A percentile compares a stretch with the other conserved stretches of the same genome.
Evolutionary conservation across 306 rosid genomes (phyloP).

Genomic region (Acacia crassicarpa): DNA sequence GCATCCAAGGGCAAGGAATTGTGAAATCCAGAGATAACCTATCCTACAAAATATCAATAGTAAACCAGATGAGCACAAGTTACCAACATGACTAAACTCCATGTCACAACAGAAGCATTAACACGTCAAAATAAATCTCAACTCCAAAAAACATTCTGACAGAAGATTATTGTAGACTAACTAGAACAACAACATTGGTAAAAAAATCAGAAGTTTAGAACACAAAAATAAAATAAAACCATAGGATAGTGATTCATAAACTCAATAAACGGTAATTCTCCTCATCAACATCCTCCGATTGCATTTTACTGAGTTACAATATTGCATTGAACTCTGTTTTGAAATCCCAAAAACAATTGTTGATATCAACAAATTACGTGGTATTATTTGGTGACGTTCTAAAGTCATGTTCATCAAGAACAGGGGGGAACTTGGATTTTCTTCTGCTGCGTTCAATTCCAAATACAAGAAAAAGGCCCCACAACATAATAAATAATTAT

Average conservation of each 20-base stretch:
- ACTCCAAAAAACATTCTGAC: background rate
- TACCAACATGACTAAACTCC: background rate
- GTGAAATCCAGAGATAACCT: conserved; percentile 87
- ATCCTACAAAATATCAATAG: conserved; percentile 65
- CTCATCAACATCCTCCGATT: background rate
- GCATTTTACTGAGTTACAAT: background rate
- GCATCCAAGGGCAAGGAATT: conserved; percentile 64
- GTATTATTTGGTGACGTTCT: background rate
- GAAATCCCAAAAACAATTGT: background rate
- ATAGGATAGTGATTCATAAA: background rate
- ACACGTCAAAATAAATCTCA: background rate
- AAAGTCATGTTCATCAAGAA: background rate
- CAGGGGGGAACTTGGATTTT: background rate
- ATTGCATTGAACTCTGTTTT: background rate
- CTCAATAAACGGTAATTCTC: background rate
- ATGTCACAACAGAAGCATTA: background rate
- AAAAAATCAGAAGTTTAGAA: background rate
- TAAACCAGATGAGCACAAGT: conserved; percentile 12
- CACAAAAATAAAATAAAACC: background rate
- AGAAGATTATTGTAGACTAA: background rate
- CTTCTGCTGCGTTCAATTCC: background rate
- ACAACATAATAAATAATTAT: background rate
- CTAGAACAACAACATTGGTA: background rate
- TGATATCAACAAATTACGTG: background rate
- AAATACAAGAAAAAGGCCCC: background rate